These are phyloP conservation scores for Lodderomyces beijingensis DNA, from an alignment of 1,139 yeast species.

Conservation along the genomic window DNA sequence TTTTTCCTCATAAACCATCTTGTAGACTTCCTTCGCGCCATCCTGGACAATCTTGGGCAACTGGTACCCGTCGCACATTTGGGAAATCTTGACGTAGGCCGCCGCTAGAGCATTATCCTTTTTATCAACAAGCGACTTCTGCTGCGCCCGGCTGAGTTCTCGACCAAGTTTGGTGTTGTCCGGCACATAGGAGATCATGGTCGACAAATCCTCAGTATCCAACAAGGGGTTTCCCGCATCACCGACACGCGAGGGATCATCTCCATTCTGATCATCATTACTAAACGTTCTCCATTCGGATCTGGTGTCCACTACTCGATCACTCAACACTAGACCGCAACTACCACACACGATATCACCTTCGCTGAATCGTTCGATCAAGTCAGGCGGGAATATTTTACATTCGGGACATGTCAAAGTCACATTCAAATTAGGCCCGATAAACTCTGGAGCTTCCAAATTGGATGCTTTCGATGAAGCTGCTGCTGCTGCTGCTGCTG, in stretches of 20 bases:
- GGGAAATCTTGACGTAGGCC: slow-evolving; percentile 87
- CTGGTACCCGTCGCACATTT: slow-evolving; percentile 96
- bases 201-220: slow-evolving; percentile 88
- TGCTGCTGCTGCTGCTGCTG: slow-evolving; percentile 5
- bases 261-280: slow-evolving; percentile 96
- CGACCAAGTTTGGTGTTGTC: slow-evolving; percentile 76
- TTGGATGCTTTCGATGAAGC: slow-evolving; percentile 6
- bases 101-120: slow-evolving; percentile 84
- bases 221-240: slow-evolving; percentile 95
- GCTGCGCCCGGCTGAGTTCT: slow-evolving; percentile 87
- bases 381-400: slow-evolving; percentile 90
- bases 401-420: slow-evolving; percentile 95
- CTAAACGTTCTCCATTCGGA: slow-evolving; percentile 98
- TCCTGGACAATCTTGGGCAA: slow-evolving; percentile 94
- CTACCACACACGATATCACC: slow-evolving; percentile 98
- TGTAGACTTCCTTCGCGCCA: slow-evolving; percentile 95
- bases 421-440: slow-evolving; percentile 77
- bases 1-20: slow-evolving; percentile 84
- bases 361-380: slow-evolving; percentile 91
- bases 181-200: slow-evolving; percentile 83
- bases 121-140: slow-evolving; percentile 77
- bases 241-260: slow-evolving; percentile 99
- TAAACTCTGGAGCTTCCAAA: slow-evolving; percentile 22
- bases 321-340: slow-evolving; percentile 91
- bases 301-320: slow-evolving; percentile 88